These are phyloP conservation scores for Phaeophleospora eucalypticola DNA, from an alignment of 2,329 filamentous ascomycete genomes.

Conservation along the genomic window DNA sequence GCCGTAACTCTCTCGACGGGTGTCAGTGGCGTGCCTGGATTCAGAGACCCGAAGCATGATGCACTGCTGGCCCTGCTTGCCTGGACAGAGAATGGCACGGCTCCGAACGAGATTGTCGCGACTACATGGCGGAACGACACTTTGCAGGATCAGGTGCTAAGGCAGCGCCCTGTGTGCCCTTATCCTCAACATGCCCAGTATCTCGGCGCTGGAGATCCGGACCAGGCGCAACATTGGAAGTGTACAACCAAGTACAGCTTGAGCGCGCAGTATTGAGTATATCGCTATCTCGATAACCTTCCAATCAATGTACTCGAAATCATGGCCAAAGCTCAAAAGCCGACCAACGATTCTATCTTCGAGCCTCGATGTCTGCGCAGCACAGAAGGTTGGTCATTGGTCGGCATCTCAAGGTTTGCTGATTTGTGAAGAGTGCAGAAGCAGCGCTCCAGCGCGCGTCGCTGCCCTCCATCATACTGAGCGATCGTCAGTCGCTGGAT, in stretches of 20 bases:
- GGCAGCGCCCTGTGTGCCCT: slow-evolving; percentile 35
- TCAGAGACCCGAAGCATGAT: slow-evolving; percentile 33
- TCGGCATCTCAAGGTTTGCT: no score
- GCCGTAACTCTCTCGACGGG: slow-evolving; percentile 21
- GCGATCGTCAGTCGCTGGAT: no score
- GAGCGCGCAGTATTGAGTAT: slow-evolving; percentile 1
- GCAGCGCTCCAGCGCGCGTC: no score
- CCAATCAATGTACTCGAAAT: no score
- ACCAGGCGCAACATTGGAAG: slow-evolving; percentile 30
- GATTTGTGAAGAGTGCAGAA: no score
- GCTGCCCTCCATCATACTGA: no score
- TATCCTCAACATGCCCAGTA: slow-evolving; percentile 33
- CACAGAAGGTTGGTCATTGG: no score
- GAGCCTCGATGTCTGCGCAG: no score
- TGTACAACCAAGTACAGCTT: slow-evolving; percentile 16
- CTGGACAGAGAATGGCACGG: slow-evolving; percentile 38
- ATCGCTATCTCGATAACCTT: no score
- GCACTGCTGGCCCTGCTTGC: slow-evolving; percentile 34
- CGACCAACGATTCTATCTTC: no score
- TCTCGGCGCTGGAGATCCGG: slow-evolving; percentile 25
- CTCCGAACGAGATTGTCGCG: slow-evolving; percentile 36
- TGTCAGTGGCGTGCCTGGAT: slow-evolving; percentile 32
- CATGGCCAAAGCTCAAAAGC: no score
- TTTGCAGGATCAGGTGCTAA: slow-evolving; percentile 28
- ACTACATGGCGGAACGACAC: slow-evolving; percentile 35